Evolutionary conservation across 345 rosid genomes (phyloP).

Genomic region (Linum usitatissimum): DNA sequence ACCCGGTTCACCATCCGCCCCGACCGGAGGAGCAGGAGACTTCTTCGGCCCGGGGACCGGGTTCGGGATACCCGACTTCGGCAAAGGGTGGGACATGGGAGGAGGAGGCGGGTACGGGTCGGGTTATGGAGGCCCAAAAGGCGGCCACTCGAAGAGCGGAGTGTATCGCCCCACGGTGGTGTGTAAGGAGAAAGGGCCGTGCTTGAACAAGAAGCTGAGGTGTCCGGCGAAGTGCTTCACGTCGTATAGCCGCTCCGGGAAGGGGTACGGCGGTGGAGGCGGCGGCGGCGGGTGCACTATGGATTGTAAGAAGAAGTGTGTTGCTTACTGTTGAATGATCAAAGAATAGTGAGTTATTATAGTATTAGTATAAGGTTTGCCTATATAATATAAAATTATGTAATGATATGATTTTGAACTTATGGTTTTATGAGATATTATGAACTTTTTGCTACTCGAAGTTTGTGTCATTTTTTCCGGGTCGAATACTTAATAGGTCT

Average conservation of each 20-base stretch:
- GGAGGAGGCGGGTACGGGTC: conserved; percentile 60
- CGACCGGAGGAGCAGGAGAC: conserved; percentile 26
- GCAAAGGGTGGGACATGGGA: conserved; percentile 17
- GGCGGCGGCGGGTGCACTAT: conserved; percentile 95
- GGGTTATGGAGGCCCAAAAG: conserved; percentile 58
- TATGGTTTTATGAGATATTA: no score
- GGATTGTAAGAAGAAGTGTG: conserved; percentile 91
- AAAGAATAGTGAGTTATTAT: no score
- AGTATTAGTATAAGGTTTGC: no score
- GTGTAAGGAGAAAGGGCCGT: conserved; percentile 45
- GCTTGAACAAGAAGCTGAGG: conserved; percentile 63
- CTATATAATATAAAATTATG: no score
- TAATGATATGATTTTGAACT: no score
- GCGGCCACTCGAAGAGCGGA: conserved; percentile 60
- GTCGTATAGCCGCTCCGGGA: conserved; percentile 79
- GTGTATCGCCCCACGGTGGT: conserved; percentile 47
- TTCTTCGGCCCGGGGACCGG: conserved; percentile 40
- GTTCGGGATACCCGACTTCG: conserved; percentile 46
- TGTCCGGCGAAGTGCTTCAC: conserved; percentile 82
- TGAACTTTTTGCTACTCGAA: no score
- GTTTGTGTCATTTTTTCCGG: no score
- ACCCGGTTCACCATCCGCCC: conserved; percentile 13
- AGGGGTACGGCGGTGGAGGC: conserved; percentile 83
- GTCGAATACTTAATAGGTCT: no score
- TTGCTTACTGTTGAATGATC: conserved; percentile 55